Conservation (phyloP, 1,284 basidiomycete species). For the Ceratobasidium sp. region DNA sequence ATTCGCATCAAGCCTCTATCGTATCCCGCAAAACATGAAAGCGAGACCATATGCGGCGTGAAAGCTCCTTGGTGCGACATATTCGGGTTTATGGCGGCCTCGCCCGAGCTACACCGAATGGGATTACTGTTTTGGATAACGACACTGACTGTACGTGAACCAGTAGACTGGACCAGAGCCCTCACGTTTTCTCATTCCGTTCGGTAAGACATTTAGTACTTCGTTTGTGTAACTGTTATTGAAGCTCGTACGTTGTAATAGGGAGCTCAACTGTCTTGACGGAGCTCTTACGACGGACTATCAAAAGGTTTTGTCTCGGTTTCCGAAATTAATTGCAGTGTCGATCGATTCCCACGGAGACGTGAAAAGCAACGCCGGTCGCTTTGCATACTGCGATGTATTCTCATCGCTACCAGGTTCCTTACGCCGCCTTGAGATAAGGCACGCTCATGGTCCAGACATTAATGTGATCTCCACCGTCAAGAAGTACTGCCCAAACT, state of each 20-base stretch:
- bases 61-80: conserved; percentile 14
- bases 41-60: conserved; percentile 10
- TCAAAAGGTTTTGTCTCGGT: background rate
- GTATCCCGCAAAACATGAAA: background rate
- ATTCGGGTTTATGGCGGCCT: conserved; percentile 29
- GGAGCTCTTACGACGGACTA: background rate
- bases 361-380: background rate
- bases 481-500: conserved; percentile 17
- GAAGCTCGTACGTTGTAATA: background rate
- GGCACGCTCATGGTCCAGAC: conserved; percentile 32
- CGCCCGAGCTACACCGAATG: conserved; percentile 19
- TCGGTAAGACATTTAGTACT: background rate
- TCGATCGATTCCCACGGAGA: conserved; percentile 21
- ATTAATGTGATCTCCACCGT: conserved; percentile 6
- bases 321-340: background rate
- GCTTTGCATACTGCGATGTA: conserved; percentile 11
- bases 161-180: conserved; percentile 3
- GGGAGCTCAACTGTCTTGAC: conserved; percentile 15
- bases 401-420: background rate
- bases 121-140: conserved; percentile 5
- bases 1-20: background rate
- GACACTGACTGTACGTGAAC: background rate
- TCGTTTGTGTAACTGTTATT: background rate
- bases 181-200: background rate
- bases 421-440: conserved; percentile 11